These are phyloP conservation scores for Colletotrichum siamense DNA, from an alignment of 2,329 filamentous ascomycete genomes.

Conservation along the genomic window DNA sequence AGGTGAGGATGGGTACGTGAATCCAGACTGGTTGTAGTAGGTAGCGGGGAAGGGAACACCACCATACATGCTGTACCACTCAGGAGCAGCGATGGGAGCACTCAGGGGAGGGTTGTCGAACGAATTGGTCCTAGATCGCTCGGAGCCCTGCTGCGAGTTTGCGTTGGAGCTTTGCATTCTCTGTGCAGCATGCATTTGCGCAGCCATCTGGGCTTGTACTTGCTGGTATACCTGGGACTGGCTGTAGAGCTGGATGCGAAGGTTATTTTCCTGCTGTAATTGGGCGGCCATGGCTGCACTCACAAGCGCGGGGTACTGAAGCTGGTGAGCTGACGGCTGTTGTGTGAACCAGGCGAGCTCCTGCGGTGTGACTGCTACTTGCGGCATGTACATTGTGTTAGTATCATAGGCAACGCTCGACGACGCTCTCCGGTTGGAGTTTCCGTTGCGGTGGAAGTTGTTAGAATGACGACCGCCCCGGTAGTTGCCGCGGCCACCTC, in stretches of 20 bases:
- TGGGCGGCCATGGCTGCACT: slow-evolving; percentile 22
- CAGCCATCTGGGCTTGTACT: slow-evolving; percentile 23
- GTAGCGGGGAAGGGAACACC: slow-evolving; percentile 39
- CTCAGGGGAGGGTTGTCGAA: slow-evolving; percentile 66
- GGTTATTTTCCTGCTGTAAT: slow-evolving; percentile 25
- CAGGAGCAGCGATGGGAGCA: slow-evolving; percentile 59
- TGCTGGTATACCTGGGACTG: slow-evolving; percentile 24
- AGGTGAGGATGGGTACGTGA: slow-evolving; percentile 63
- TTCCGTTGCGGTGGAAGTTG: slow-evolving; percentile 47
- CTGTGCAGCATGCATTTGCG: slow-evolving; percentile 21
- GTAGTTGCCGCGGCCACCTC: slow-evolving; percentile 54
- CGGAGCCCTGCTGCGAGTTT: slow-evolving; percentile 35
- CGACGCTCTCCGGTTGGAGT: slow-evolving; percentile 56
- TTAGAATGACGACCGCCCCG: slow-evolving; percentile 54
- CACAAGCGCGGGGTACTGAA: slow-evolving; percentile 38
- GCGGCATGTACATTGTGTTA: slow-evolving; percentile 48
- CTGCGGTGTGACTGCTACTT: slow-evolving; percentile 47
- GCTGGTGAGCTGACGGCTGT: slow-evolving; percentile 44
- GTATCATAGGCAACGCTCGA: slow-evolving; percentile 59
- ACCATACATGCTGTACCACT: slow-evolving; percentile 58
- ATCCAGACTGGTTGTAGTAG: slow-evolving; percentile 55
- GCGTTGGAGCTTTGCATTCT: slow-evolving; percentile 17
- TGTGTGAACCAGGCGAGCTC: slow-evolving; percentile 55
- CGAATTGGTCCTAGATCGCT: slow-evolving; percentile 66
- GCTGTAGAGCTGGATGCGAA: slow-evolving; percentile 20